Evolutionary conservation across 176 grass and related monocot genomes (phyloP), one percentile per base, ranked within the genome.

Genomic region (Ampelocalamus luodianensis): DNA sequence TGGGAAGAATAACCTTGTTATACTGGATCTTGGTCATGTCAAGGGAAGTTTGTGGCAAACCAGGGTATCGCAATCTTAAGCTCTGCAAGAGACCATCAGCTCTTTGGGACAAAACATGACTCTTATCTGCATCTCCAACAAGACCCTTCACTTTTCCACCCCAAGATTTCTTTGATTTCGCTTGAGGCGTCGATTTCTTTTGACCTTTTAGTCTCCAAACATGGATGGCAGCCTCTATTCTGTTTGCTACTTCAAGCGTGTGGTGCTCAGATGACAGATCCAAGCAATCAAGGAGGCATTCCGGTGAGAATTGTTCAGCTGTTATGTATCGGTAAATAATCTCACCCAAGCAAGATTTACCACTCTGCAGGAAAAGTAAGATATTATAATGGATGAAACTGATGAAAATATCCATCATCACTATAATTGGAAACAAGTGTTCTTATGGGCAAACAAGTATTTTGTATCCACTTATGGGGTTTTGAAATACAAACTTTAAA

Each of bases 11-110:
- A 79, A 99, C 97, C 97, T 99, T 99, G 72, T 99, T 99, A 68
- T 99, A 99, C 38, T 96, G 97, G 75, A 99, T 99, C 90, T 96
- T 99, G 84, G 92, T 94, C 93, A 96, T 99, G 87, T 99, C 97
- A 16, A 99, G 82, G 62, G 89, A 83, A 53, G 91, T 99, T 78
- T 99, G 97, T 34, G 97, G 92, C 34, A 99, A 80, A 73, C 90
- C 91, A 86, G 97, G 93, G 74, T 92, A 94, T 66, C 92, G 77
- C 74, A 99, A 75, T 86, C 91, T 87, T 80, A 99, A 87, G 82
- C 97, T 99, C 76, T 92, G 97, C 59, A 99, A 79, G 56, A 99
- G 63, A 14, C 93, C 90, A 18, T 99, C 92, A 45, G 92, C 97
- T 70, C 97, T 87, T 55, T 99, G 88, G 1, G 93, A 91, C 79